Conservation (phyloP, 1,284 basidiomycete species). For the Porphyrellus sp. region DNA sequence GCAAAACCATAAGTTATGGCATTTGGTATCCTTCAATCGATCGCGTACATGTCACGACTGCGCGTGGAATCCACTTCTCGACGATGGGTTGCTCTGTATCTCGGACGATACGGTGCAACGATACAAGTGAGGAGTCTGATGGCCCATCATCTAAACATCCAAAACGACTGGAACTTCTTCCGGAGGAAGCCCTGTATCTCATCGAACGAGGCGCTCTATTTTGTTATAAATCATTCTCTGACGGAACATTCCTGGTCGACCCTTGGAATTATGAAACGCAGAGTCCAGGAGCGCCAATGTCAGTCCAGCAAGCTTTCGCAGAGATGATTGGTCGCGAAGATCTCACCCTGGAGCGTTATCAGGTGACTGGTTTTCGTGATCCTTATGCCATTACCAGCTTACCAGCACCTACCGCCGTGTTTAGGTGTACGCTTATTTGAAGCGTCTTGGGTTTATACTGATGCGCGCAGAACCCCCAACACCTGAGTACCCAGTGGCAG, state of each 20-base stretch:
- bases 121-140: slow-evolving; percentile 20
- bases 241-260: slow-evolving; percentile 26
- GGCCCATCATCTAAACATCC: slow-evolving; percentile 39
- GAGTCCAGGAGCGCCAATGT: slow-evolving; percentile 70
- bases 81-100: slow-evolving; percentile 74
- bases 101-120: slow-evolving; percentile 23
- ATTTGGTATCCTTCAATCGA: slow-evolving; percentile 67
- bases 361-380: slow-evolving; percentile 49
- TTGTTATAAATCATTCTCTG: slow-evolving; percentile 60
- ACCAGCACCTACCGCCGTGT: neutral
- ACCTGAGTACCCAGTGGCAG: slow-evolving; percentile 54
- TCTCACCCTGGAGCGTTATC: slow-evolving; percentile 81
- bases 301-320: slow-evolving; percentile 85
- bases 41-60: slow-evolving; percentile 63
- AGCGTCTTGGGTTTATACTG: slow-evolving; percentile 87
- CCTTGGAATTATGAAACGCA: slow-evolving; percentile 38
- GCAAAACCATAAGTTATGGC: slow-evolving; percentile 72
- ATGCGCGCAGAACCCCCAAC: slow-evolving; percentile 68
- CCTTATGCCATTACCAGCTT: neutral
- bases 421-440: slow-evolving; percentile 90
- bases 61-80: slow-evolving; percentile 76
- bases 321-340: slow-evolving; percentile 80
- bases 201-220: slow-evolving; percentile 86
- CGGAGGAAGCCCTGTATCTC: slow-evolving; percentile 92
- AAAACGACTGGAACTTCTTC: slow-evolving; percentile 79